These are phyloP conservation scores for Castanospermum australe DNA, from an alignment of 306 rosid genomes.

Conservation along the genomic window DNA sequence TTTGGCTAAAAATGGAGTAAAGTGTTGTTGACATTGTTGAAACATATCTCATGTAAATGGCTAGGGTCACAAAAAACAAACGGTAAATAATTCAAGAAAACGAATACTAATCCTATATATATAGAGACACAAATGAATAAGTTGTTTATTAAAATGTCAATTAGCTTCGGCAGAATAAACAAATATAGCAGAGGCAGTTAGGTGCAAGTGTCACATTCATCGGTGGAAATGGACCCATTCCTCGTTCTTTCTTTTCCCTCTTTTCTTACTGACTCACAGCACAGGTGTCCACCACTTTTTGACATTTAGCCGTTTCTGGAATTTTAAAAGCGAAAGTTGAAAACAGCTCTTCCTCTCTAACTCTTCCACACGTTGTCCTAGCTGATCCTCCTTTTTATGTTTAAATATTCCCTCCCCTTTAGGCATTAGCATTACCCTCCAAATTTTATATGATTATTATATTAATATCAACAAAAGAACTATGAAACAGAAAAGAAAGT, in stretches of 20 bases:
- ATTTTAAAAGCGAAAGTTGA: neutral
- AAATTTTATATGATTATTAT: neutral
- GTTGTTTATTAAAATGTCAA: neutral
- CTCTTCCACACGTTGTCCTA: slow-evolving; percentile 19
- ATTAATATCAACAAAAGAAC: neutral
- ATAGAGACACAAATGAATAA: neutral
- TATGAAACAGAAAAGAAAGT: neutral
- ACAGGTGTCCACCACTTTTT: slow-evolving; percentile 2
- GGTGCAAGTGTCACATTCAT: slow-evolving; percentile 15
- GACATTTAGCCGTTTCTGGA: neutral
- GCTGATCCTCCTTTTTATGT: neutral
- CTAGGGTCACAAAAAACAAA: too few species aligned
- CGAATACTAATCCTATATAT: too few species aligned
- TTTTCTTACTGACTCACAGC: neutral
- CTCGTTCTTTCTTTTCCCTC: neutral
- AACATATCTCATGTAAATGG: too few species aligned
- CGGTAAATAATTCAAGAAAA: too few species aligned
- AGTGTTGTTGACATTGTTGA: too few species aligned
- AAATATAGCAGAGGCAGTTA: neutral
- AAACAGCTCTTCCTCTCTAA: neutral
- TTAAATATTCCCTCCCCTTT: neutral
- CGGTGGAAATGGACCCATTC: neutral
- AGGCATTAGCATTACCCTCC: neutral
- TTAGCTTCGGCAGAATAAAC: neutral
- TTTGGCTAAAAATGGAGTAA: too few species aligned